Evolutionary conservation across 306 rosid genomes (phyloP).

Genomic region (Prunus fruticosa): DNA sequence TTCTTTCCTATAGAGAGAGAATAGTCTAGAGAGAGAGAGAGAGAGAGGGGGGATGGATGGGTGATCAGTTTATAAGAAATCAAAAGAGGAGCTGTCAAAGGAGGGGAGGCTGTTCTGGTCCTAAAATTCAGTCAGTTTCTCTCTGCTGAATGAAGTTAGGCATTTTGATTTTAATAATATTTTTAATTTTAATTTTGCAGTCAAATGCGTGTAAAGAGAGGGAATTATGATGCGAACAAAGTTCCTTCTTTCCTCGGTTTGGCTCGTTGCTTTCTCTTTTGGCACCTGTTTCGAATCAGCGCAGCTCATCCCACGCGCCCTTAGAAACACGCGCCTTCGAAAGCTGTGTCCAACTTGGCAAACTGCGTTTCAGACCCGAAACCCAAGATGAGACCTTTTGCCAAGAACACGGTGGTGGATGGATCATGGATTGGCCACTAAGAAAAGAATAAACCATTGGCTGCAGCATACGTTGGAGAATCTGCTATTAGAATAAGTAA

Average conservation of each 20-base stretch:
- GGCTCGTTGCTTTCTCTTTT: neutral
- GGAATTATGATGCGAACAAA: neutral
- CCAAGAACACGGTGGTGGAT: neutral
- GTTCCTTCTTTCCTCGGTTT: neutral
- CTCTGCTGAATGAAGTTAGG: neutral
- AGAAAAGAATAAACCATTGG: neutral
- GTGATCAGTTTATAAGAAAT: neutral
- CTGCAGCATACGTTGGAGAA: neutral
- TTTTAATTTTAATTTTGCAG: neutral
- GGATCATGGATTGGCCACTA: neutral
- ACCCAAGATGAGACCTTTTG: neutral
- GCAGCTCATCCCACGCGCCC: neutral
- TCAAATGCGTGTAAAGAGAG: neutral
- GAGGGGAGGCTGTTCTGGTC: neutral
- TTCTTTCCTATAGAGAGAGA: neutral
- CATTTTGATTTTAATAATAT: too few relatives aligned
- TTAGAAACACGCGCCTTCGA: neutral
- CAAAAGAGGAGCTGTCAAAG: neutral
- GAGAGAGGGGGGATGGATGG: neutral
- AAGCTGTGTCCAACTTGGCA: conserved; percentile 11
- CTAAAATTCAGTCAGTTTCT: neutral
- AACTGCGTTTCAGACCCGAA: neutral
- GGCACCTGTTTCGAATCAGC: neutral
- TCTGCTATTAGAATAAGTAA: too few relatives aligned
- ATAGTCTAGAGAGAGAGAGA: neutral